A percentile compares a stretch with the other conserved stretches of the same genome.
Conservation (phyloP, 768 basidiomycete species). For the Tremella yokohamensis region DNA sequence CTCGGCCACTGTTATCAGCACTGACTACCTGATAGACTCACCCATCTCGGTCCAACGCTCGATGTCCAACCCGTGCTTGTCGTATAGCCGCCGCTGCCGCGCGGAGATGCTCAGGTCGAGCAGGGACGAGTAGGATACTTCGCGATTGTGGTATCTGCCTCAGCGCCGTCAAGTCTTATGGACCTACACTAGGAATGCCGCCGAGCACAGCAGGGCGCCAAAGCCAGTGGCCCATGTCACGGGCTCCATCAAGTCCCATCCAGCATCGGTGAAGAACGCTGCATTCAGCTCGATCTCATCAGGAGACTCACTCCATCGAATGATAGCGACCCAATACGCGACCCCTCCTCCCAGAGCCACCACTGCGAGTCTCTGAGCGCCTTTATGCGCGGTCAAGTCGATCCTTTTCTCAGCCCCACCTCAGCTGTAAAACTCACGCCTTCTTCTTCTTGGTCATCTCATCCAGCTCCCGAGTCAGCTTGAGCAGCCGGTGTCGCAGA, state of each 20-base stretch:
- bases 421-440: slow-evolving; percentile 49
- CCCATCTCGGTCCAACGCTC: slow-evolving; percentile 60
- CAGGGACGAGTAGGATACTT: slow-evolving; percentile 64
- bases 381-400: slow-evolving; percentile 60
- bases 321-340: slow-evolving; percentile 64
- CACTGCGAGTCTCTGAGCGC: slow-evolving; percentile 60
- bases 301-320: slow-evolving; percentile 59
- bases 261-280: slow-evolving; percentile 17
- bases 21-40: slow-evolving; percentile 15
- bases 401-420: slow-evolving; percentile 24
- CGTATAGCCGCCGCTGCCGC: slow-evolving; percentile 60
- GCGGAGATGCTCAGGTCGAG: slow-evolving; percentile 61
- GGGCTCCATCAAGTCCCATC: slow-evolving; percentile 64
- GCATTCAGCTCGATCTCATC: neutral
- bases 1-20: slow-evolving; percentile 54
- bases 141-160: slow-evolving; percentile 44
- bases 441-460: slow-evolving; percentile 60
- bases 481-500: slow-evolving; percentile 56
- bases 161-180: no score
- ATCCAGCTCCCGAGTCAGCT: slow-evolving; percentile 55
- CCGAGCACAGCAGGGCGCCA: slow-evolving; percentile 29
- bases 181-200: slow-evolving; percentile 27
- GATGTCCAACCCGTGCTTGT: slow-evolving; percentile 60
- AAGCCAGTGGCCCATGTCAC: slow-evolving; percentile 43
- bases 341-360: slow-evolving; percentile 62